These are phyloP conservation scores for Stentor coeruleus DNA, from an alignment of 73 alveolate genomes.

Conservation along the genomic window DNA sequence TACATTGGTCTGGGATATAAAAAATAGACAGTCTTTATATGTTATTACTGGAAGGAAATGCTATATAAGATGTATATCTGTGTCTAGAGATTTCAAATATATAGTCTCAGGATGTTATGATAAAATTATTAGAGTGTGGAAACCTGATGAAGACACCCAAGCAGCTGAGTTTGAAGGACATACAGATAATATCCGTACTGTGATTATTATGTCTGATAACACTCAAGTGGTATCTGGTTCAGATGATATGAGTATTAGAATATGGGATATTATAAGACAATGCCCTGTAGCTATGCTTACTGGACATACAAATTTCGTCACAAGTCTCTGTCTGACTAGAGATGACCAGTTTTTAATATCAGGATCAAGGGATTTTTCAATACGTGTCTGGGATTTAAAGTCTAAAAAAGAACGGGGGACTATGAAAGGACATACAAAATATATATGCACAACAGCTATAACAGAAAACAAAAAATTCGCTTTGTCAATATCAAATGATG, in stretches of 20 bases:
- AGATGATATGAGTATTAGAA: neutral
- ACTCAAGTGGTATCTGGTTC: neutral
- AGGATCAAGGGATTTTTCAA: neutral
- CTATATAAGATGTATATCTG: neutral
- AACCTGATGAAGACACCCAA: neutral
- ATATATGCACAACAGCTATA: too few relatives aligned
- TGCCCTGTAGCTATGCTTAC: neutral
- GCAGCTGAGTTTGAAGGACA: neutral
- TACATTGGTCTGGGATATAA: too few relatives aligned
- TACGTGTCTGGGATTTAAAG: neutral
- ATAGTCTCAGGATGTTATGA: neutral
- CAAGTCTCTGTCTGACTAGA: neutral
- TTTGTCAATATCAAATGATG: too few relatives aligned
- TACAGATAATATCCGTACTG: neutral
- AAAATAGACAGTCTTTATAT: neutral
- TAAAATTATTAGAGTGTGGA: neutral
- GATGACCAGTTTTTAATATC: neutral
- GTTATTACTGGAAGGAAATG: neutral
- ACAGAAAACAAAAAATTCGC: too few relatives aligned
- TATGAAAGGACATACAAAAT: too few relatives aligned
- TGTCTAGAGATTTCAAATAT: neutral
- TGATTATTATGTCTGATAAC: neutral
- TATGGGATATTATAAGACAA: neutral
- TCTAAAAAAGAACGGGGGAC: too few relatives aligned
- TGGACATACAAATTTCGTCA: neutral